Conservation (phyloP, 169 alveolate species). For the Plasmodium fragile region DNA sequence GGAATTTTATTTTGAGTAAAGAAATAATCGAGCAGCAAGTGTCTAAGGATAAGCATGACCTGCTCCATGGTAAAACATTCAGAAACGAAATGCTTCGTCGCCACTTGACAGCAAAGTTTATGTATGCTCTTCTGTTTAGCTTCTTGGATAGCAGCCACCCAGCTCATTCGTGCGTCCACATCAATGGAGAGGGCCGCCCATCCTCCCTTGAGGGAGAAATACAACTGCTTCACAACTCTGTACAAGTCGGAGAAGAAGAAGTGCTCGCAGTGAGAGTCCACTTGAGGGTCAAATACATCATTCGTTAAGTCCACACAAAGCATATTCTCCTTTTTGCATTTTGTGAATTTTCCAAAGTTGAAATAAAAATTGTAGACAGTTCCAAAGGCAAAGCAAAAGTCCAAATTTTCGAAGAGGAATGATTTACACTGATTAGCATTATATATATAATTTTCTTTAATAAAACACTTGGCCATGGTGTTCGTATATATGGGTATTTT, state of each 20-base stretch:
- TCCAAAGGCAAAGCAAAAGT: slow-evolving; percentile 51
- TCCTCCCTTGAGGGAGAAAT: slow-evolving; percentile 6
- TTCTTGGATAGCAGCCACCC: slow-evolving; percentile 5
- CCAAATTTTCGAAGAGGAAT: slow-evolving; percentile 50
- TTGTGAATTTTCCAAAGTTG: slow-evolving; percentile 55
- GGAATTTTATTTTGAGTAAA: slow-evolving; percentile 22
- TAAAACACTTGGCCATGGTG: slow-evolving; percentile 44
- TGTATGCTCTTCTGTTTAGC: slow-evolving; percentile 32
- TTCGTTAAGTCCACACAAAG: slow-evolving; percentile 46
- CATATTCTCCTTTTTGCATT: slow-evolving; percentile 54
- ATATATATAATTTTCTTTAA: slow-evolving; percentile 64
- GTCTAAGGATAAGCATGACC: slow-evolving; percentile 33
- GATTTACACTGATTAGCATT: slow-evolving; percentile 67
- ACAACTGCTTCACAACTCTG: slow-evolving; percentile 27
- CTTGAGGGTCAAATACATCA: not conserved
- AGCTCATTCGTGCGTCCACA: slow-evolving; percentile 12
- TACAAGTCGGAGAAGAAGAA: slow-evolving; percentile 45
- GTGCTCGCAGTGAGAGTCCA: not conserved
- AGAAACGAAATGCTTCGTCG: not conserved
- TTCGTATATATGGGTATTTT: slow-evolving; percentile 48
- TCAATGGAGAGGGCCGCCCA: not conserved
- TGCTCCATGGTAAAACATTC: slow-evolving; percentile 62
- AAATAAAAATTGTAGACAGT: slow-evolving; percentile 60
- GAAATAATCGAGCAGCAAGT: slow-evolving; percentile 30
- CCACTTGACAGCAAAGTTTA: slow-evolving; percentile 6